Percentiles rank a stretch among this genome's conserved stretches.
Evolutionary conservation across 257 asterid species (phyloP).

Genomic region (Rehmannia glutinosa): DNA sequence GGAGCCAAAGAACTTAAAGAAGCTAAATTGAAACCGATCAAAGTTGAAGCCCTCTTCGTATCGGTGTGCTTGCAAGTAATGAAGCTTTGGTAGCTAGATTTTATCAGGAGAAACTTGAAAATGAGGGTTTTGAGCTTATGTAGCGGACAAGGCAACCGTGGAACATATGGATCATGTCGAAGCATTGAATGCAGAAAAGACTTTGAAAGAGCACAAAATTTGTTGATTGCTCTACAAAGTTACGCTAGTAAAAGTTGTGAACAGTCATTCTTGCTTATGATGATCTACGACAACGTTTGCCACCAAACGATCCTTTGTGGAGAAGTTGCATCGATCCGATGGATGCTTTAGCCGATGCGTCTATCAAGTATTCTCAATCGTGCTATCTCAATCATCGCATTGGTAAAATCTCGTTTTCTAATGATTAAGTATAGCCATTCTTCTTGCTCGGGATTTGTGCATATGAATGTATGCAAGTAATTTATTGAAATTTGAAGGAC

Average conservation of each 20-base stretch:
- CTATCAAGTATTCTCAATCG: slow-evolving; percentile 41
- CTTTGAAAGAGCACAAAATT: slow-evolving; percentile 66
- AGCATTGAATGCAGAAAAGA: slow-evolving; percentile 57
- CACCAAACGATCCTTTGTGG: slow-evolving; percentile 67
- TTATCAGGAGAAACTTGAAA: slow-evolving; percentile 64
- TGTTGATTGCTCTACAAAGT: slow-evolving; percentile 61
- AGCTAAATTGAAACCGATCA: slow-evolving; percentile 58
- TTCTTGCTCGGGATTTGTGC: background rate
- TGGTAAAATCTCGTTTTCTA: background rate
- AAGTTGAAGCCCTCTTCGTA: slow-evolving; percentile 56
- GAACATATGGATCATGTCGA: slow-evolving; percentile 60
- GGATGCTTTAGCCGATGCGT: slow-evolving; percentile 59
- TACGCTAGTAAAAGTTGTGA: slow-evolving; percentile 64
- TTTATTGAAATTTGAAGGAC: slow-evolving; percentile 1
- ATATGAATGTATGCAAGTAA: background rate
- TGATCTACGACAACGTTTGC: slow-evolving; percentile 52
- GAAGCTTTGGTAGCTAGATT: slow-evolving; percentile 31
- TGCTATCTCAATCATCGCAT: no score
- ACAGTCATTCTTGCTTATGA: slow-evolving; percentile 67
- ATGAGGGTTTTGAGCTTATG: slow-evolving; percentile 70
- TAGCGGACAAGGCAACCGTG: slow-evolving; percentile 61
- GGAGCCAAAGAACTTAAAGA: slow-evolving; percentile 64
- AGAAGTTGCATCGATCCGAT: slow-evolving; percentile 58
- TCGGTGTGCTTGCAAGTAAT: slow-evolving; percentile 54
- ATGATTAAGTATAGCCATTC: background rate